phyloP scores from a whole-genome alignment of 2,329 filamentous ascomycete genomes.

The Colletotrichum musae region DNA sequence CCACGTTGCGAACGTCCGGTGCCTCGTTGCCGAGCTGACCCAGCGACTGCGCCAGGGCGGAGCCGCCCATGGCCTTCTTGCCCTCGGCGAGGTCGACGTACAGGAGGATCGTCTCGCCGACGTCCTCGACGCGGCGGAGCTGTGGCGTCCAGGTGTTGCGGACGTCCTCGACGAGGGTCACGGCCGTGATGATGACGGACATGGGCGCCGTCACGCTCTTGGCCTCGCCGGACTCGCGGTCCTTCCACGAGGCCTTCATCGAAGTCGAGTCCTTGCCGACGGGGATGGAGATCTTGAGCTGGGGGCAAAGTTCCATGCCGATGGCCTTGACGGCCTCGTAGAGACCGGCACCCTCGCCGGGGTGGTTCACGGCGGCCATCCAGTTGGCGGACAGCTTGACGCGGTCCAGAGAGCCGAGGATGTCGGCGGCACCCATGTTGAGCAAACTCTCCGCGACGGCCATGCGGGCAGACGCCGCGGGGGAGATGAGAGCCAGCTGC shows the following conservation, averaged over 20 bases:
- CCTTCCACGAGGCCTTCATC: slow-evolving; percentile 98
- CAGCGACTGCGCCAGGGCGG: slow-evolving; percentile 90
- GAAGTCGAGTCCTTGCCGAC: slow-evolving; percentile 99
- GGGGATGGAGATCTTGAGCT: slow-evolving; percentile 92
- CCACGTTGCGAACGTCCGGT: slow-evolving; percentile 87
- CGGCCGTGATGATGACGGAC: slow-evolving; percentile 91
- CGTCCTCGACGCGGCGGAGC: slow-evolving; percentile 84
- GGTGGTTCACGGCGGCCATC: slow-evolving; percentile 97
- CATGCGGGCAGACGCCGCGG: slow-evolving; percentile 94
- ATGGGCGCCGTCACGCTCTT: slow-evolving; percentile 95
- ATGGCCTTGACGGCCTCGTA: slow-evolving; percentile 96
- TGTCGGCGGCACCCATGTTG: slow-evolving; percentile 87
- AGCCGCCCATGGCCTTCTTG: slow-evolving; percentile 87
- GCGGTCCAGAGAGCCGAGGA: slow-evolving; percentile 79
- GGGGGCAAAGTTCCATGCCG: slow-evolving; percentile 91
- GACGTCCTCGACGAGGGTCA: slow-evolving; percentile 86
- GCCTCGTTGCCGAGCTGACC: slow-evolving; percentile 87
- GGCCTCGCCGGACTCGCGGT: slow-evolving; percentile 73
- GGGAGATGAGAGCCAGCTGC: slow-evolving; percentile 88
- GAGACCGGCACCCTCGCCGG: slow-evolving; percentile 90
- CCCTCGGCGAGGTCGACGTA: slow-evolving; percentile 92
- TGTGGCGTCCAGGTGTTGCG: slow-evolving; percentile 95
- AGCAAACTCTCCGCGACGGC: slow-evolving; percentile 93
- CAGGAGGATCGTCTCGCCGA: slow-evolving; percentile 89
- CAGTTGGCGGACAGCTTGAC: slow-evolving; percentile 96